Evolutionary conservation across 768 basidiomycete genomes (phyloP), one percentile per base, ranked within the genome.

Genomic region (Thelephora aurantiotincta): DNA sequence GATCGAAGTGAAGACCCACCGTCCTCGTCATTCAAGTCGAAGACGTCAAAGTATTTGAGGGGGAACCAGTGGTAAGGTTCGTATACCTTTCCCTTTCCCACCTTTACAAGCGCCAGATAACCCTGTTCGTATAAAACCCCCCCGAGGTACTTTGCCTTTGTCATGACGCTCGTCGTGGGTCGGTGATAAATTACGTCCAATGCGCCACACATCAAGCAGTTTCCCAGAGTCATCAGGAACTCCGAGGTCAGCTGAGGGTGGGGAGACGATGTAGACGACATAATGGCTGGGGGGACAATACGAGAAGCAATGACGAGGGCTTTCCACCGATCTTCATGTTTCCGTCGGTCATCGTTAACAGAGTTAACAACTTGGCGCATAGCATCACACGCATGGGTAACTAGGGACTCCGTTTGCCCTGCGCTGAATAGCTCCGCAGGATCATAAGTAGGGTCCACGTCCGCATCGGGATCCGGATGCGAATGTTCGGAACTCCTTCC

Each of bases 31-130:
- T 72, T 73, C 14, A 78, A 69, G 49, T 87, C 85, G 12, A 72
- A 64, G 35, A 93, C 54, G 46, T 85, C 78, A 54, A 88, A 86
- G 16, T 77, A 75, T 41, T 72, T 70, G 18, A 96, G 65, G 35
- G 78, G 75, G 57, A 98, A 82, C 85, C 91, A 98, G 59, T 94
- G 84, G 51, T 72, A 76, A 14, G 90, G 80, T 56, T 93, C 89
- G 57, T 96, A 99, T 33, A 68, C 69, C 60, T 72, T 86, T 49
- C 75, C 72, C 65, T 88, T 91, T 54, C 73, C 68, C 35, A 92
- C 82, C 65, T 94, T 97, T 53, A 79, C 88, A 41, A 99, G 66
- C 18, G 96, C 71, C 35, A 97, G 63, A 60, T 90, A 97, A 11
- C 86, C 90, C 11, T 84, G 80, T 33, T 72, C 65, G 56, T 92